Conservation (phyloP, 257 asterid species). For the Solanum piurae region DNA sequence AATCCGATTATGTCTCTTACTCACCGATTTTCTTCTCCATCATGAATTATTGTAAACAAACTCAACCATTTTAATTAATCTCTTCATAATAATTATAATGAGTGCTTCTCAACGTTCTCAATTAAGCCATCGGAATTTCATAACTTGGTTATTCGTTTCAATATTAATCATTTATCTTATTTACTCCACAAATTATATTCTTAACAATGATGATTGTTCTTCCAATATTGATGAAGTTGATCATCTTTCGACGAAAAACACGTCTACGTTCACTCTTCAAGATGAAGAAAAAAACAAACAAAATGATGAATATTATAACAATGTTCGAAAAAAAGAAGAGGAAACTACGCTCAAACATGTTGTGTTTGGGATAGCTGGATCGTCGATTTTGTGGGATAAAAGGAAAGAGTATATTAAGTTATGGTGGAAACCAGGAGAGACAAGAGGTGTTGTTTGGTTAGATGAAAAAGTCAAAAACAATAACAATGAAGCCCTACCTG, state of each 20-base stretch:
- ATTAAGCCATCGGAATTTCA: background rate
- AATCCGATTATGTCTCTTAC: slow-evolving; percentile 2
- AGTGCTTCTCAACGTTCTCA: background rate
- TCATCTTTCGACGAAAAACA: background rate
- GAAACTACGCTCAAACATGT: slow-evolving; percentile 33
- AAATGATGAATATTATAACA: background rate
- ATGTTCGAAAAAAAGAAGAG: background rate
- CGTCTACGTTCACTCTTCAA: background rate
- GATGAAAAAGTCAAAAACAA: slow-evolving; percentile 21
- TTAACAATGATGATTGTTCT: background rate
- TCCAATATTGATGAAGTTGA: background rate
- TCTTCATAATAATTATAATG: background rate
- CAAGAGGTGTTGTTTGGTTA: slow-evolving; percentile 59
- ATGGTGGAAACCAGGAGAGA: slow-evolving; percentile 48
- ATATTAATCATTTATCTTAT: background rate
- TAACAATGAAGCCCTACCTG: slow-evolving; percentile 30
- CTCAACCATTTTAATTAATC: background rate
- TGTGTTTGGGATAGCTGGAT: slow-evolving; percentile 54
- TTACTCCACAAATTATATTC: background rate
- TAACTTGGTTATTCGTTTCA: background rate
- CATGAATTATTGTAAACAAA: background rate
- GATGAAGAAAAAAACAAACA: background rate
- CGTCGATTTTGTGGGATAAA: slow-evolving; percentile 44
- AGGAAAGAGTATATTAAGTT: slow-evolving; percentile 54
- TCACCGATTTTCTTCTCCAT: background rate